Percentiles rank a stretch among this genome's conserved stretches.
Evolutionary conservation across 208 protist genomes (phyloP).

Genomic region (Porcisia hertigi): DNA sequence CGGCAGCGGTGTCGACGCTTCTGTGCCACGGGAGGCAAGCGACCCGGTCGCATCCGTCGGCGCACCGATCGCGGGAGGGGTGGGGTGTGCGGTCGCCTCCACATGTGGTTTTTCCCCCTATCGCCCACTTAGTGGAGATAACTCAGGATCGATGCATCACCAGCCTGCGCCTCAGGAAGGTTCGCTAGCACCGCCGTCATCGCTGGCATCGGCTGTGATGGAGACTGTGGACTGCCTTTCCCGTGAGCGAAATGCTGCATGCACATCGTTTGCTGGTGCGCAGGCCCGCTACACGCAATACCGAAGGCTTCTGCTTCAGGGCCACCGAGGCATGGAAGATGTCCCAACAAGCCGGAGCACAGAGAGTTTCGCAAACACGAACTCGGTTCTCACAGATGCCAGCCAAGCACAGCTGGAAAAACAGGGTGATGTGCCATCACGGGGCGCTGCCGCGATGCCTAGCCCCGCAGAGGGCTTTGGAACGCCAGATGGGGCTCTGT

Average conservation of each 20-base stretch:
- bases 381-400: neutral
- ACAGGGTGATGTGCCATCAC: neutral
- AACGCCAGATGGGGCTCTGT: neutral
- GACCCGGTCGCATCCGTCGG: neutral
- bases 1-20: too few species aligned
- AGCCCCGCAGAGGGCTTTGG: neutral
- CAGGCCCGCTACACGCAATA: conserved; percentile 24
- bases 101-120: neutral
- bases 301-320: conserved; percentile 1
- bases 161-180: neutral
- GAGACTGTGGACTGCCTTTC: neutral
- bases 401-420: neutral
- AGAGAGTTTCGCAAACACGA: neutral
- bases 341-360: neutral
- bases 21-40: neutral
- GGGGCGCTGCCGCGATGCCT: neutral
- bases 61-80: neutral
- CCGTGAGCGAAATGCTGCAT: neutral
- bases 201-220: neutral
- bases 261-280: conserved; percentile 13
- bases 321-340: neutral
- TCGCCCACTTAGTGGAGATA: neutral
- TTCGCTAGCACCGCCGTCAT: neutral
- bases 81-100: neutral
- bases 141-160: neutral